A percentile compares a stretch with the other conserved stretches of the same genome.
Conservation (phyloP, 202 grass and related monocot species). For the Saccharum hybrid region DNA sequence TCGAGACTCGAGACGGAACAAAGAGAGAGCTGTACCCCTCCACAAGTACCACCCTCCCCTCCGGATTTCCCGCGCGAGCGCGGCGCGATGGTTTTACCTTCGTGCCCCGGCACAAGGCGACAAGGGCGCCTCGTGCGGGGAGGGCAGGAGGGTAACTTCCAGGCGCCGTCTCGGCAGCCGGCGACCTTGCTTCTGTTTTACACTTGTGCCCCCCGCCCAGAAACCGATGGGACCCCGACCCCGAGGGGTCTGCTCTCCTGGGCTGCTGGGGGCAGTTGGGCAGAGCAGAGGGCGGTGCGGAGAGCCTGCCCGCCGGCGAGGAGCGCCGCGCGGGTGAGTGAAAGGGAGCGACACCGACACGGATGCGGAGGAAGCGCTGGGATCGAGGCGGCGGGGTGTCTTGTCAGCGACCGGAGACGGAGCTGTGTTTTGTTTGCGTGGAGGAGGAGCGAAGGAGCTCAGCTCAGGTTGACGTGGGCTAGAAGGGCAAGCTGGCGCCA, state of each 20-base stretch:
- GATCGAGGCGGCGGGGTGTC: slow-evolving; percentile 22
- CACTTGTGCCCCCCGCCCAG: slow-evolving; percentile 21
- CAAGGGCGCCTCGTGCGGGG: background rate
- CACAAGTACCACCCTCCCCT: slow-evolving; percentile 16
- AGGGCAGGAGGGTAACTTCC: slow-evolving; percentile 40
- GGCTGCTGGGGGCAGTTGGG: background rate
- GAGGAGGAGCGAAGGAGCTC: slow-evolving; percentile 33
- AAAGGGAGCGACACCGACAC: background rate
- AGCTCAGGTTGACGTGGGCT: slow-evolving; percentile 53
- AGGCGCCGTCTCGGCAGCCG: slow-evolving; percentile 27
- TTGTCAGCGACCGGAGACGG: slow-evolving; percentile 27
- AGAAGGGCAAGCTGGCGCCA: slow-evolving; percentile 15
- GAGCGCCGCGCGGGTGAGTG: too few relatives aligned
- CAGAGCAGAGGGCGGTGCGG: background rate
- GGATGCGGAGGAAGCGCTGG: background rate
- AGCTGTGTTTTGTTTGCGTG: slow-evolving; percentile 31
- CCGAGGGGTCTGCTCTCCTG: background rate
- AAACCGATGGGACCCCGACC: slow-evolving; percentile 11
- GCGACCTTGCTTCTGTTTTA: slow-evolving; percentile 22
- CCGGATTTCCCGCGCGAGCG: slow-evolving; percentile 62
- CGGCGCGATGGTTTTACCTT: slow-evolving; percentile 36
- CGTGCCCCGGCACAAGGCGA: slow-evolving; percentile 28
- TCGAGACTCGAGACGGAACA: slow-evolving; percentile 27
- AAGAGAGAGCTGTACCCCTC: background rate
- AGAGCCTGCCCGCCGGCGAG: background rate